Evolutionary conservation across 2,329 filamentous ascomycete genomes (phyloP).

Genomic region (Stachybotrys chlorohalonatus): DNA sequence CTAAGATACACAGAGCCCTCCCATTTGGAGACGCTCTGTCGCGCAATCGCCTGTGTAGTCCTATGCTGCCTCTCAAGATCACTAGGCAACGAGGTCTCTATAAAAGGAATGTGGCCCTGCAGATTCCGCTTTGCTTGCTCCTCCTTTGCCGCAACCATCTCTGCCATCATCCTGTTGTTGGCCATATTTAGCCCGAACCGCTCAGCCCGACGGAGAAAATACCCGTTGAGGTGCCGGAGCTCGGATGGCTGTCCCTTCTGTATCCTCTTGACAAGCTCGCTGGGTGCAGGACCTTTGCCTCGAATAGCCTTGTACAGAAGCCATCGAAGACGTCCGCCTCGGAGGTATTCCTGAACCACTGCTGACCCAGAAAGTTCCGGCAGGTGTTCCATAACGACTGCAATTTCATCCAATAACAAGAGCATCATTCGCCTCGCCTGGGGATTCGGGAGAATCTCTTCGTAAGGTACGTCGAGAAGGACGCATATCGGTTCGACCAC

Average conservation of each 20-base stretch:
- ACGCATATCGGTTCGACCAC: conserved; percentile 77
- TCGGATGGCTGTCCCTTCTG: conserved; percentile 57
- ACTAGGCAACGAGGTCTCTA: conserved; percentile 21
- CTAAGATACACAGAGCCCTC: background rate
- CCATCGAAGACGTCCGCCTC: conserved; percentile 49
- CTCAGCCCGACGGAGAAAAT: conserved; percentile 65
- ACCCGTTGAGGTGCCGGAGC: conserved; percentile 81
- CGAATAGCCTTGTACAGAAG: conserved; percentile 36
- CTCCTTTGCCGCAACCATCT: conserved; percentile 64
- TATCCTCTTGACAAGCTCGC: conserved; percentile 60
- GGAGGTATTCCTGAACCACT: conserved; percentile 46
- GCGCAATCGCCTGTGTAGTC: background rate
- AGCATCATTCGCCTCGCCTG: conserved; percentile 58
- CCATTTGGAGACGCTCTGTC: background rate
- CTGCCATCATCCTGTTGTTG: conserved; percentile 63
- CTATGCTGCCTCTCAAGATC: background rate
- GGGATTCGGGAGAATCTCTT: conserved; percentile 58
- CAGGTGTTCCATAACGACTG: conserved; percentile 58
- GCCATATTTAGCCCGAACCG: conserved; percentile 64
- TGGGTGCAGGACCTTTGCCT: conserved; percentile 39
- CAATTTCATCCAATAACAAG: conserved; percentile 65
- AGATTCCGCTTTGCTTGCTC: conserved; percentile 20
- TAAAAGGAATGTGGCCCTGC: conserved; percentile 21
- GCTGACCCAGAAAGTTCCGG: conserved; percentile 62
- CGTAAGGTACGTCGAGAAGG: conserved; percentile 67